These are phyloP conservation scores for Saraca asoca DNA, from an alignment of 331 rosid species.

Conservation along the genomic window DNA sequence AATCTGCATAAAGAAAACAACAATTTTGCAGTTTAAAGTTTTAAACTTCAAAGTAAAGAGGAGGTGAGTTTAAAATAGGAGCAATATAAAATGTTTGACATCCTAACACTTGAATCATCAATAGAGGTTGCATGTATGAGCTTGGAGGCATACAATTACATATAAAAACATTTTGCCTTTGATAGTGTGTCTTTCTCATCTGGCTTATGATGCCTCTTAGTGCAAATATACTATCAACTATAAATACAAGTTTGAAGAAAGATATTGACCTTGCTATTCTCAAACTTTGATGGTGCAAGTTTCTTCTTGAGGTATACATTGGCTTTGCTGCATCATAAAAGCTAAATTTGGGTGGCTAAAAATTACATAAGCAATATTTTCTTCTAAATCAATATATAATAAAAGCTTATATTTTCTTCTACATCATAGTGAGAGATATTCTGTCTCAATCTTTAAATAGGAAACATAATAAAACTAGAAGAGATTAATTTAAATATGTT, in stretches of 20 bases:
- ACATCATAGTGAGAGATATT: conserved; percentile 3
- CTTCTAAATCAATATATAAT: too few relatives aligned
- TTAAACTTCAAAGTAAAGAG: conserved; percentile 16
- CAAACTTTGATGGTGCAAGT: conserved; percentile 84
- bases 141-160: conserved; percentile 2
- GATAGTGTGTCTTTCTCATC: neutral
- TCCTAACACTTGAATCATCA: conserved; percentile 1
- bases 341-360: conserved; percentile 89
- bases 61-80: conserved; percentile 10
- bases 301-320: conserved; percentile 91
- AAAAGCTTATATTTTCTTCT: too few relatives aligned
- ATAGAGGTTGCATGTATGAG: neutral
- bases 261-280: conserved; percentile 74
- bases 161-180: neutral
- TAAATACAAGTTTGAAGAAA: conserved; percentile 19
- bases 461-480: too few relatives aligned
- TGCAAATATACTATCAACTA: conserved; percentile 6
- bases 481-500: too few relatives aligned
- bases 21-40: neutral
- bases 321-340: conserved; percentile 85
- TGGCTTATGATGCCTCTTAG: neutral
- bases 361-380: conserved; percentile 19
- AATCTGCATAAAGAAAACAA: conserved; percentile 51
- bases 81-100: conserved; percentile 2
- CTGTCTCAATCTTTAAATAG: too few relatives aligned